Conservation (phyloP, 1,284 basidiomycete genomes). For the Schizophyllum amplum region DNA sequence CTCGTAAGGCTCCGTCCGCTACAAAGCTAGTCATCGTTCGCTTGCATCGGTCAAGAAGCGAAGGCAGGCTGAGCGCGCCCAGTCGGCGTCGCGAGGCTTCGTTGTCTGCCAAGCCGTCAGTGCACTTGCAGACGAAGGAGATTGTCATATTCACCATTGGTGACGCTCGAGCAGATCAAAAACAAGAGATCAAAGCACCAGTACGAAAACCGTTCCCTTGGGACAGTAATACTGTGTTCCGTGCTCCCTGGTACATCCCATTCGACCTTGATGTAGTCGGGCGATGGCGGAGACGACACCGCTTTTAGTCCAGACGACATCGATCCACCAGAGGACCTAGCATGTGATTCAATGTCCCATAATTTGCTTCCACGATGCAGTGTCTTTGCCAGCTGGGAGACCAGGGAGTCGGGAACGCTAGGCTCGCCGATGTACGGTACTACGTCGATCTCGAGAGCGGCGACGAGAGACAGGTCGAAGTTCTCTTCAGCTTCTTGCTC, state of each 20-base stretch:
- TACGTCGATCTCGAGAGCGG: slow-evolving; percentile 71
- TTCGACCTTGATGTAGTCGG: slow-evolving; percentile 32
- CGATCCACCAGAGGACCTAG: background rate
- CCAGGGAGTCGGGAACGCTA: slow-evolving; percentile 67
- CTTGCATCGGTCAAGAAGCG: slow-evolving; percentile 68
- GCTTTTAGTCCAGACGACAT: slow-evolving; percentile 16
- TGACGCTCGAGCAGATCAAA: slow-evolving; percentile 60
- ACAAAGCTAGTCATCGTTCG: slow-evolving; percentile 65
- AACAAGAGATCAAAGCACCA: slow-evolving; percentile 93
- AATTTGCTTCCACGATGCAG: slow-evolving; percentile 73
- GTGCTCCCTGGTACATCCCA: slow-evolving; percentile 51
- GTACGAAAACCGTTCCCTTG: slow-evolving; percentile 82
- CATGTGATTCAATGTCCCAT: background rate
- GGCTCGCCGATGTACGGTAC: slow-evolving; percentile 66
- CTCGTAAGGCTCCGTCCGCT: slow-evolving; percentile 76
- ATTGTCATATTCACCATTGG: slow-evolving; percentile 40
- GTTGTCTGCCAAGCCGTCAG: slow-evolving; percentile 35
- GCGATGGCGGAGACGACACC: slow-evolving; percentile 16
- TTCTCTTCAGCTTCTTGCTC: slow-evolving; percentile 76
- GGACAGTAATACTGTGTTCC: slow-evolving; percentile 43
- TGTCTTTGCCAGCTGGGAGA: slow-evolving; percentile 62
- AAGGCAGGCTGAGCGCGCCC: slow-evolving; percentile 61
- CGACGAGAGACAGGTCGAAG: slow-evolving; percentile 80
- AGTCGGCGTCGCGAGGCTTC: slow-evolving; percentile 54
- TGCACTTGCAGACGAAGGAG: slow-evolving; percentile 1